These are phyloP conservation scores for Lenwebbia sp. DNA, from an alignment of 345 rosid species.

Conservation along the genomic window DNA sequence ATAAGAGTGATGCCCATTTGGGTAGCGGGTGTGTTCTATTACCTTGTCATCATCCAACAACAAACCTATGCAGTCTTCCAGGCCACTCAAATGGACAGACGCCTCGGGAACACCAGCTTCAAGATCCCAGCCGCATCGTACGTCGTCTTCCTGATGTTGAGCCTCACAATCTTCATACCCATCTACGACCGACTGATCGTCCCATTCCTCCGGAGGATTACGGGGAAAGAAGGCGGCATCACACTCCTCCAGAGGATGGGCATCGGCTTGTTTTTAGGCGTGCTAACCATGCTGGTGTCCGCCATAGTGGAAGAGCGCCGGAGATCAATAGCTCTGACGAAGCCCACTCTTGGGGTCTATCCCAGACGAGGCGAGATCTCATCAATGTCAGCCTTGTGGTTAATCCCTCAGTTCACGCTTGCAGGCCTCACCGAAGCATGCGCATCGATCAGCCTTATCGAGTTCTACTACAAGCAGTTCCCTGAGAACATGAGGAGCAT, in stretches of 20 bases:
- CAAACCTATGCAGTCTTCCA: conserved; percentile 33
- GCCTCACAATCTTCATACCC: conserved; percentile 27
- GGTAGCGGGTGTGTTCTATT: conserved; percentile 18
- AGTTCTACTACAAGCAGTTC: conserved; percentile 47
- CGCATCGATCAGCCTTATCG: conserved; percentile 18
- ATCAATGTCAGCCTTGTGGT: conserved; percentile 31
- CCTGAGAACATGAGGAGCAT: conserved; percentile 59
- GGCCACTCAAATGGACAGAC: conserved; percentile 33
- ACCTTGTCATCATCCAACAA: conserved; percentile 26
- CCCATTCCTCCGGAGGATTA: conserved; percentile 20
- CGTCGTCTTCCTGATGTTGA: conserved; percentile 32
- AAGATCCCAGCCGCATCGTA: conserved; percentile 30
- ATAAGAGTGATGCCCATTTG: conserved; percentile 37
- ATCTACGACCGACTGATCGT: conserved; percentile 30
- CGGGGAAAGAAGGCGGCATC: conserved; percentile 37
- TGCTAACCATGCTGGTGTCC: conserved; percentile 23
- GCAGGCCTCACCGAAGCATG: conserved; percentile 39
- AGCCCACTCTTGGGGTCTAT: conserved; percentile 21
- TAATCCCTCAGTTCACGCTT: conserved; percentile 29
- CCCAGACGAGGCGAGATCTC: conserved; percentile 35
- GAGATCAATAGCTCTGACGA: conserved; percentile 25
- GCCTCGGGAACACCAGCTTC: conserved; percentile 17
- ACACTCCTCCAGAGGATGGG: conserved; percentile 40
- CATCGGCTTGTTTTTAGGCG: conserved; percentile 14
- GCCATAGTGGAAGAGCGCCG: conserved; percentile 25